Evolutionary conservation across 2,329 filamentous ascomycete species (phyloP), one percentile per base, ranked within the genome.

Genomic region (Aspergillus udagawae): DNA sequence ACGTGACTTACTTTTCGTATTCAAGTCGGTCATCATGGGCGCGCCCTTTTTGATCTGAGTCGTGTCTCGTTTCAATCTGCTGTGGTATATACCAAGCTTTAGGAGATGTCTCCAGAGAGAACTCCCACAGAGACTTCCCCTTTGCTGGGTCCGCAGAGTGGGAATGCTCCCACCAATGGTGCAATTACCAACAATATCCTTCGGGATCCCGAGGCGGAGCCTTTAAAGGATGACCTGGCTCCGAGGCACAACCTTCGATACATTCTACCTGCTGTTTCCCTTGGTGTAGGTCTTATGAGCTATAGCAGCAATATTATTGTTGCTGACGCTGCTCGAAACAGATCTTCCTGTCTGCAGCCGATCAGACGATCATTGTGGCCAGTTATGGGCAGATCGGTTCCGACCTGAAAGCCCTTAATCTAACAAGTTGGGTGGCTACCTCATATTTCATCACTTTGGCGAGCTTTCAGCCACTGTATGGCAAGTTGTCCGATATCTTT

Each of bases 331-430:
- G 14, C 32, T 38, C 14, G n/a, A 17, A 52, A 44, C 67, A 89
- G 86, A 77, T 92, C 44, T 90, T 90, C 68, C 79, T 93, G 7
- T 82, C 86, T 21, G 87, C 89, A 3, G 81, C 87, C 52, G 90
- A 93, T 68, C 88, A 92, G 71, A 90, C 90, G 0, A 84, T 92
- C 54, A 86, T 90, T 29, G 84, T 92, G 51, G 85, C 86, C n/a
- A 86, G 83, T n/a, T 92, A 92, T 71, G 88, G 87, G 51, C 85
- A 82, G 60, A 92, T 93, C 65, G 89, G 89, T 10, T 90, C 83
- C 56, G 90, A 92, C 61, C 76, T 93, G 28, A 80, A 89, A 52
- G 88, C 89, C 1, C 79, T 93, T 53, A 90, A 88, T 68, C 84
- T 83, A 62, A 91, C 88, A 3, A 88, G 84, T 53, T 92, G 89